phyloP scores from a whole-genome alignment of 345 rosid species.

The Brassica rapa region DNA sequence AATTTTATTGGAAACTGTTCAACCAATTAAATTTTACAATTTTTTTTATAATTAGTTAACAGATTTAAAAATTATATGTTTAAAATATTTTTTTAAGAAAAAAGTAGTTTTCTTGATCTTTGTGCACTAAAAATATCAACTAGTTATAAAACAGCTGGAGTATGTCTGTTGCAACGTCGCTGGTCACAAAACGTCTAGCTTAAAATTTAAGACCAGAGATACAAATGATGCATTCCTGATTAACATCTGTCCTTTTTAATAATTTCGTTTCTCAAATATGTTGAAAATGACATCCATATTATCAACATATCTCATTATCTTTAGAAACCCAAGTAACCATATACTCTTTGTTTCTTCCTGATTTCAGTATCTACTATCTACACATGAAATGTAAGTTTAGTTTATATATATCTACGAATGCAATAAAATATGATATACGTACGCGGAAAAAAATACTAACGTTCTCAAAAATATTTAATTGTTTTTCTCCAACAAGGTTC shows the following conservation, averaged over 20 bases:
- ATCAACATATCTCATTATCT: background rate
- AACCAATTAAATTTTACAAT: too few species aligned
- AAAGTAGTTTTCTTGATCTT: too few species aligned
- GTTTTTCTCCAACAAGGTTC: slow-evolving; percentile 2
- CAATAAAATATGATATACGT: background rate
- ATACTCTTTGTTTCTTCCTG: background rate
- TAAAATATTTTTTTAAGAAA: too few species aligned
- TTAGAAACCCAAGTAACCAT: background rate
- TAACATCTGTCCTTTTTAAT: slow-evolving; percentile 13
- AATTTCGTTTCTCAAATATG: background rate
- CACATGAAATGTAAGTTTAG: too few species aligned
- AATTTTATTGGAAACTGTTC: too few species aligned
- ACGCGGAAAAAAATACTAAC: background rate
- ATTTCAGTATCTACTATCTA: slow-evolving; percentile 4
- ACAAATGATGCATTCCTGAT: background rate
- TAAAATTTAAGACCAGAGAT: background rate
- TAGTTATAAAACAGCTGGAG: too few species aligned
- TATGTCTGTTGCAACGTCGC: slow-evolving; percentile 14
- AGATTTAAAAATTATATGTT: too few species aligned
- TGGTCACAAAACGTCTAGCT: slow-evolving; percentile 2
- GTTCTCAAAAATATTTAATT: background rate
- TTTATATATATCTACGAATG: background rate
- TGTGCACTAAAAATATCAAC: too few species aligned
- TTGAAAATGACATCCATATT: slow-evolving; percentile 4
- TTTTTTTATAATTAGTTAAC: too few species aligned